Evolutionary conservation across 2,329 filamentous ascomycete genomes (phyloP).

Genomic region (Fusarium sp.): DNA sequence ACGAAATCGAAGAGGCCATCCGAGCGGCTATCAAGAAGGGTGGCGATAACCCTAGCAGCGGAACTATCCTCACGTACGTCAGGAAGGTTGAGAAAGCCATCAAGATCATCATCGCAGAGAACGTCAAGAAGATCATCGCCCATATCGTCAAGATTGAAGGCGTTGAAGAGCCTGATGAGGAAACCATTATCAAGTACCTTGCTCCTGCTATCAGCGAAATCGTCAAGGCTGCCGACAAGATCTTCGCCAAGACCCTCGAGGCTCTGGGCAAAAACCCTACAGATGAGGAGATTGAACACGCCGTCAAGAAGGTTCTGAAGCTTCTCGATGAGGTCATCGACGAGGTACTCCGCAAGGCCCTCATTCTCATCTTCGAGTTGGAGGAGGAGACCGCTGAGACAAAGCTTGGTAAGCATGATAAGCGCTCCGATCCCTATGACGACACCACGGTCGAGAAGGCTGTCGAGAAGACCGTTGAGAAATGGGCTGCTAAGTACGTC

Average conservation of each 20-base stretch:
- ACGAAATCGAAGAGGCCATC: constrained; percentile 1
- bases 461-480: constrained; percentile 16
- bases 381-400: not conserved
- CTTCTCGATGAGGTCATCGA: constrained; percentile 13
- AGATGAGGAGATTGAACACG: not conserved
- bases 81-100: constrained; percentile 10
- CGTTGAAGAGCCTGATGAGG: not conserved
- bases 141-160: constrained; percentile 1
- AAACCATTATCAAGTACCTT: not conserved
- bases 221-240: not conserved
- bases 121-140: constrained; percentile 2
- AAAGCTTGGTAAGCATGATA: not conserved
- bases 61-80: not conserved
- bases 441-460: constrained; percentile 19
- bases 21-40: not conserved
- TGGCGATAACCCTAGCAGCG: not conserved
- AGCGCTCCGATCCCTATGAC: constrained; percentile 11
- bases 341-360: constrained; percentile 9
- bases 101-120: constrained; percentile 1
- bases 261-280: constrained; percentile 2
- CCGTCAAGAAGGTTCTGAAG: constrained; percentile 4
- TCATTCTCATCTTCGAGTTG: constrained; percentile 10
- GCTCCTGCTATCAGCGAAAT: not conserved
- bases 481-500: constrained; percentile 7
- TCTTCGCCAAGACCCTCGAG: constrained; percentile 2